Base-by-base conservation (phyloP, 257 asterid species). In the Coffea eugenioides region DNA sequence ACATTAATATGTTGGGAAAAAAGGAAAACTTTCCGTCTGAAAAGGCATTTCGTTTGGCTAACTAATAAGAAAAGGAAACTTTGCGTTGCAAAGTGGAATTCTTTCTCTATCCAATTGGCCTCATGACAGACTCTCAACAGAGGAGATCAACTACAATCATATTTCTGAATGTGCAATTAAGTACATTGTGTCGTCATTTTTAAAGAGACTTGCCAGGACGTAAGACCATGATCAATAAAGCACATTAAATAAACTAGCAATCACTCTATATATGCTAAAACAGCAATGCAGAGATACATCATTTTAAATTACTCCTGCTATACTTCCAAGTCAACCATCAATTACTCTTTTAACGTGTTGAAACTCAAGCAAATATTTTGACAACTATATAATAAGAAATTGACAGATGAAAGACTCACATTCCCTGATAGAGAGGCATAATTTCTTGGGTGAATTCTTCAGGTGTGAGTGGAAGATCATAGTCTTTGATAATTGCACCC, bases 381-480 rank as follows among this genome's bases (percentile, higher is more conserved):
- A 11, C 45, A 56, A 68, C 36, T 69, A 69, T 25, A 41, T n/a
- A 25, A 56, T 21, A 16, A 2, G 25, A 36, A 41, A 69, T 45
- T 21, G 16, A 61, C 34, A 61, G 41, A 67, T 43, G 51, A 76
- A 9, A 65, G 66, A 86, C 97, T 89, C 81, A 94, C 98, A 83
- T 87, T 85, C 92, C 96, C 54, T 85, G 88, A 85, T 93, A 91
- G 81, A 93, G 80, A 77, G 98, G 97, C 86, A 79, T 21, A 76
- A 93, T 88, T 73, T 90, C 92, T 61, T 84, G 77, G 27, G 54
- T 73, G 45, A 77, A 94, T 79, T 93, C 93, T 5, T 93, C 96
- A 16, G 93, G 88, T 16, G 97, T 90, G 77, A 94, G 80, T 0
- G 98, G 97, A 68, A 94, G 91, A 36, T 93, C 88, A 72, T 94